These are phyloP conservation scores for Eutreptiella sp. DNA, from an alignment of 208 protist genomes.

Conservation along the genomic window DNA sequence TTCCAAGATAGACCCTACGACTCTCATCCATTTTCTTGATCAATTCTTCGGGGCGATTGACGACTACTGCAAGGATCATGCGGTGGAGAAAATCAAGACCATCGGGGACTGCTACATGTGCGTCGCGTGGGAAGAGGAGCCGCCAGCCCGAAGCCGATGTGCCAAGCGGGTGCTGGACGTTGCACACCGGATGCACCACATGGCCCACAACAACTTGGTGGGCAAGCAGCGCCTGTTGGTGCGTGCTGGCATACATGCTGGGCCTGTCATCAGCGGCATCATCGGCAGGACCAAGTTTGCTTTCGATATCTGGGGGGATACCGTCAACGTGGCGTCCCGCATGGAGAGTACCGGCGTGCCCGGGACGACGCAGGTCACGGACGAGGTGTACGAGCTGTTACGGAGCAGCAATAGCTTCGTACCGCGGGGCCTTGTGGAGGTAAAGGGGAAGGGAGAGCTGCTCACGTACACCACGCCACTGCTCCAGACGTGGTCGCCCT, in stretches of 20 bases:
- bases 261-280: slow-evolving; percentile 29
- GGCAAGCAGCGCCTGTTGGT: too few relatives aligned
- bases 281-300: slow-evolving; percentile 36
- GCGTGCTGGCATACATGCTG: slow-evolving; percentile 37
- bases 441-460: too few relatives aligned
- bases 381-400: too few relatives aligned
- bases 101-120: slow-evolving; percentile 36
- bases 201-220: too few relatives aligned
- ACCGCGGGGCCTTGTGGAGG: too few relatives aligned
- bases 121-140: background rate
- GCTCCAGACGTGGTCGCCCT: too few relatives aligned
- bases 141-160: background rate
- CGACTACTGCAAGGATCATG: background rate
- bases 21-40: slow-evolving; percentile 15
- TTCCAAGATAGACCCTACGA: background rate
- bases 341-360: slow-evolving; percentile 38
- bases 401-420: too few relatives aligned
- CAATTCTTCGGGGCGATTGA: slow-evolving; percentile 29
- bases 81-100: slow-evolving; percentile 37
- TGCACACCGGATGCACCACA: too few relatives aligned
- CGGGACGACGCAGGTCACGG: too few relatives aligned
- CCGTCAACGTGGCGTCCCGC: slow-evolving; percentile 35
- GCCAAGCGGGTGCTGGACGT: background rate
- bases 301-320: slow-evolving; percentile 42
- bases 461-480: too few relatives aligned